These are phyloP conservation scores for Coemansia guatemalensis DNA, from an alignment of 192 early-diverging fungal genomes.

Conservation along the genomic window DNA sequence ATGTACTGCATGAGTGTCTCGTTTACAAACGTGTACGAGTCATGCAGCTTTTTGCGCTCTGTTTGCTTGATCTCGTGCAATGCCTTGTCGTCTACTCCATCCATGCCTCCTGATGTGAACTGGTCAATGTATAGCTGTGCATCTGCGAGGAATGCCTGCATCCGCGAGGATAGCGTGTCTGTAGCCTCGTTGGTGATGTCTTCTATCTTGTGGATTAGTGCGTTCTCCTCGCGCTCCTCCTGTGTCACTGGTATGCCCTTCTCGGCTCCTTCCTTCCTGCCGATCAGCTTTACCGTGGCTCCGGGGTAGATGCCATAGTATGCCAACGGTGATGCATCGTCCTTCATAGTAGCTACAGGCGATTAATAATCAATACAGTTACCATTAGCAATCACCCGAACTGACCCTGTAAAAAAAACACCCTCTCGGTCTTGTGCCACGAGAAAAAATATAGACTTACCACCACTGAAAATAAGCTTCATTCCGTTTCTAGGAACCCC, in stretches of 20 bases:
- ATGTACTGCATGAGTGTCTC: slow-evolving; percentile 80
- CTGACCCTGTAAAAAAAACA: not conserved
- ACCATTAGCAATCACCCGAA: not conserved
- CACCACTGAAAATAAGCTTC: slow-evolving; percentile 72
- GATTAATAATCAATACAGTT: slow-evolving; percentile 2
- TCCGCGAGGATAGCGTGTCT: slow-evolving; percentile 47
- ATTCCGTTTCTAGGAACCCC: slow-evolving; percentile 76
- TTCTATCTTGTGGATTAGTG: slow-evolving; percentile 50
- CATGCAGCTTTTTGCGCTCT: slow-evolving; percentile 64
- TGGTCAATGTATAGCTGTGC: slow-evolving; percentile 52
- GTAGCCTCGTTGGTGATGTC: slow-evolving; percentile 46
- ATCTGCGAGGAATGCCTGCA: slow-evolving; percentile 50
- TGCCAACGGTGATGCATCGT: slow-evolving; percentile 65
- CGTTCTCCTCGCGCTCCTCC: slow-evolving; percentile 51
- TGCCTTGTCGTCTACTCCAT: slow-evolving; percentile 36
- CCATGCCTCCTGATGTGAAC: slow-evolving; percentile 35
- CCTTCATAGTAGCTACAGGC: slow-evolving; percentile 67
- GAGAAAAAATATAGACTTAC: slow-evolving; percentile 49
- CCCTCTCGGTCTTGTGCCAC: not conserved
- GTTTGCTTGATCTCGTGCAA: slow-evolving; percentile 38
- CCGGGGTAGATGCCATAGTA: slow-evolving; percentile 73
- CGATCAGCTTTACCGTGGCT: slow-evolving; percentile 74
- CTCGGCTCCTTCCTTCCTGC: slow-evolving; percentile 51
- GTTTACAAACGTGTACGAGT: slow-evolving; percentile 62
- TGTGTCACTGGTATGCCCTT: slow-evolving; percentile 31